Evolutionary conservation across 2,329 filamentous ascomycete species (phyloP).

Genomic region (Ceratocystis ficicola): DNA sequence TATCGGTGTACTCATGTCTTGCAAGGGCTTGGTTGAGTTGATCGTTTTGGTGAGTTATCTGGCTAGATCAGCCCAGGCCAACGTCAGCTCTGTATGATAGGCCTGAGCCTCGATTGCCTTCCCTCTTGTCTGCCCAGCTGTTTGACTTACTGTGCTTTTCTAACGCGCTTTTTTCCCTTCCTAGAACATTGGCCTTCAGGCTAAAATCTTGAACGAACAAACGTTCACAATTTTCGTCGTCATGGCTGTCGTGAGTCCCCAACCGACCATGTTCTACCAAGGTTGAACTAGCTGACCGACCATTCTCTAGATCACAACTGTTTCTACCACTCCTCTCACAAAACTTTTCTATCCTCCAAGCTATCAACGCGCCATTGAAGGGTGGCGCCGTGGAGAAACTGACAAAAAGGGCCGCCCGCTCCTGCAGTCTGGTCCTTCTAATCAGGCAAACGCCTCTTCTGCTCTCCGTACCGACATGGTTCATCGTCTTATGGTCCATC

Average conservation of each 20-base stretch:
- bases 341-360: slow-evolving; percentile 58
- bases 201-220: slow-evolving; percentile 62
- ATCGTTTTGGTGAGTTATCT: slow-evolving; percentile 61
- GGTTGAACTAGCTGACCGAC: background rate
- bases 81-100: background rate
- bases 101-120: slow-evolving; percentile 27
- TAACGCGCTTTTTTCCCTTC: background rate
- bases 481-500: slow-evolving; percentile 61
- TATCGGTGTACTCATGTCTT: slow-evolving; percentile 88
- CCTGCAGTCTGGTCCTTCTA: slow-evolving; percentile 28
- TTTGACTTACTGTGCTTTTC: background rate
- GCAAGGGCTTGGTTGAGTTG: slow-evolving; percentile 86
- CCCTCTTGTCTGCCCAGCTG: no score
- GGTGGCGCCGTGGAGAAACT: slow-evolving; percentile 67
- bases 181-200: slow-evolving; percentile 64
- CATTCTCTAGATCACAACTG: slow-evolving; percentile 58
- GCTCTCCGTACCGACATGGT: slow-evolving; percentile 30
- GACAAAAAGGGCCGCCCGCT: slow-evolving; percentile 55
- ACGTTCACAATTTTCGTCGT: slow-evolving; percentile 93
- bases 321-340: slow-evolving; percentile 67
- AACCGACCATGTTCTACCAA: background rate
- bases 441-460: slow-evolving; percentile 22
- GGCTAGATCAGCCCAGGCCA: background rate
- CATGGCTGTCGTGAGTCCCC: slow-evolving; percentile 49
- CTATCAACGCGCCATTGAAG: slow-evolving; percentile 42